Evolutionary conservation across 345 rosid species (phyloP).

Genomic region (Brassica incana): DNA sequence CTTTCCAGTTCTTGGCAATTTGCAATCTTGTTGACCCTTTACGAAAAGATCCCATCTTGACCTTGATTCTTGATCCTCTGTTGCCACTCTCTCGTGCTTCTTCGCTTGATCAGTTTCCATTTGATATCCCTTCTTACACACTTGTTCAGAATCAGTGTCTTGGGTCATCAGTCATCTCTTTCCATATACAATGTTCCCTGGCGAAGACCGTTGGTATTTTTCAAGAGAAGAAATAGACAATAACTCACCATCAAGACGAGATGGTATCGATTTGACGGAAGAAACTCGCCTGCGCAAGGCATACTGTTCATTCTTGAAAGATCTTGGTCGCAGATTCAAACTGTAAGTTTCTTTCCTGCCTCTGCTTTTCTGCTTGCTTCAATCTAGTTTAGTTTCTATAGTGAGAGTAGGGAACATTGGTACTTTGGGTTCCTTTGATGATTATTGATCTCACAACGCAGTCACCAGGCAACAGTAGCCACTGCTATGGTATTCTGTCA

Average conservation of each 20-base stretch:
- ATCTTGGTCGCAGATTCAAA: slow-evolving; percentile 41
- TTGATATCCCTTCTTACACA: not conserved
- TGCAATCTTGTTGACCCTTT: not conserved
- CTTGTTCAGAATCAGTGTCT: not conserved
- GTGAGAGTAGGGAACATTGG: not conserved
- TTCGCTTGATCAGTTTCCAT: not conserved
- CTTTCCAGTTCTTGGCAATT: not conserved
- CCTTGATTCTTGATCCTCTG: not conserved
- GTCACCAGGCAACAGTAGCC: not conserved
- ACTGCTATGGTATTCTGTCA: not conserved
- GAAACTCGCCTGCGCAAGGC: slow-evolving; percentile 65
- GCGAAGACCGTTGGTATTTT: slow-evolving; percentile 51
- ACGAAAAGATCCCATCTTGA: not conserved
- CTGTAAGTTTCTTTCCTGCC: slow-evolving; percentile 52
- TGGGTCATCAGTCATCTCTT: not conserved
- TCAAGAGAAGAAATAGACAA: slow-evolving; percentile 76
- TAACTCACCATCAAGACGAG: slow-evolving; percentile 45
- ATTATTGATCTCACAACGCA: not conserved
- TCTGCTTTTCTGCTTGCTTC: not conserved
- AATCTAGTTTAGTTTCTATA: not conserved
- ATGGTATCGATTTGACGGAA: slow-evolving; percentile 74
- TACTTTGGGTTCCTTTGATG: not conserved
- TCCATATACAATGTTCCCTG: not conserved
- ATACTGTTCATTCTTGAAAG: slow-evolving; percentile 56
- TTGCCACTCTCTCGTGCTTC: not conserved